These are phyloP conservation scores for Draba incana DNA, from an alignment of 345 rosid genomes.

Conservation along the genomic window DNA sequence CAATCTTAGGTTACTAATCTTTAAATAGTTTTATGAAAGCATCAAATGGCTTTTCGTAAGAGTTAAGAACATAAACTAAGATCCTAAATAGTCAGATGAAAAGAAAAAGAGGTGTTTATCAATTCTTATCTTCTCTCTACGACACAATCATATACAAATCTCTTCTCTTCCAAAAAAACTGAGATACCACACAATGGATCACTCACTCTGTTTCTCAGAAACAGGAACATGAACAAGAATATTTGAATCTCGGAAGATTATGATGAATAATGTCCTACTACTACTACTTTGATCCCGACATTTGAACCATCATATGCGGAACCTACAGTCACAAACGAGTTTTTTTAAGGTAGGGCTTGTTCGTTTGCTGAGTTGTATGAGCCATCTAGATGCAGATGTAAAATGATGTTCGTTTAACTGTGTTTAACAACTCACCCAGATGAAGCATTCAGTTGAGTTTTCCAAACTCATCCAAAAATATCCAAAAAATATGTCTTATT, in stretches of 20 bases:
- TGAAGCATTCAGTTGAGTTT: too few species aligned
- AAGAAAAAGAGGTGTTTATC: not conserved
- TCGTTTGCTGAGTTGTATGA: too few species aligned
- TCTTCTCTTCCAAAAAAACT: conserved; percentile 18
- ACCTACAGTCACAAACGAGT: conserved; percentile 44
- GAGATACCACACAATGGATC: too few species aligned
- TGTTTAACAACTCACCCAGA: too few species aligned
- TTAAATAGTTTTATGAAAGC: too few species aligned
- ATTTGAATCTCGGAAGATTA: conserved; percentile 29
- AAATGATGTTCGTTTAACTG: too few species aligned
- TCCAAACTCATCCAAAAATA: too few species aligned
- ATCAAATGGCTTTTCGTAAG: too few species aligned
- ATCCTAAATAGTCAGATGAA: not conserved
- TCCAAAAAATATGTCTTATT: too few species aligned
- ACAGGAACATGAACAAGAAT: conserved; percentile 15
- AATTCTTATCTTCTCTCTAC: conserved; percentile 23
- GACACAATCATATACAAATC: conserved; percentile 36
- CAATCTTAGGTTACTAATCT: too few species aligned
- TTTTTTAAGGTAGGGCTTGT: not conserved
- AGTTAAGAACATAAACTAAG: too few species aligned
- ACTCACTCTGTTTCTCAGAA: conserved; percentile 32
- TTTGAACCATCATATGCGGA: conserved; percentile 65
- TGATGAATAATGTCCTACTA: conserved; percentile 20
- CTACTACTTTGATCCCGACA: conserved; percentile 57
- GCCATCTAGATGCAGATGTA: too few species aligned